Evolutionary conservation across 768 basidiomycete genomes (phyloP).

Genomic region (Nevesoporus exiguus): DNA sequence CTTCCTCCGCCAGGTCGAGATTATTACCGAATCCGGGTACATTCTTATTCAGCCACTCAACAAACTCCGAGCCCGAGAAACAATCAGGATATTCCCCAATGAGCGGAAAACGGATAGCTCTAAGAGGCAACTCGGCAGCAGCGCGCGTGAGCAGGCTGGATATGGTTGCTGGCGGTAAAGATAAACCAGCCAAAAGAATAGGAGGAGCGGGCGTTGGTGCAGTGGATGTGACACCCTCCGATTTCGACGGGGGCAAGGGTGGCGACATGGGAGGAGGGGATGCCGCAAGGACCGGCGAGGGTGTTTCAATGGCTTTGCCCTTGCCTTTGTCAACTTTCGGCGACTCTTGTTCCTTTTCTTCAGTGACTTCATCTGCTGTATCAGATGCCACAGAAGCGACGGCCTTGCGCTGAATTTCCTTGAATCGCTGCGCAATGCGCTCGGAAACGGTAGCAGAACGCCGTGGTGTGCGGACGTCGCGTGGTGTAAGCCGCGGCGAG

Average conservation of each 20-base stretch:
- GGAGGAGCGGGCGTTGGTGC: constrained; percentile 46
- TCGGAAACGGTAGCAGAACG: constrained; percentile 82
- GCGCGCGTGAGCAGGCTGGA: constrained; percentile 71
- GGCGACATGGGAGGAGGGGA: constrained; percentile 69
- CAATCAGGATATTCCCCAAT: constrained; percentile 83
- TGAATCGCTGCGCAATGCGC: constrained; percentile 78
- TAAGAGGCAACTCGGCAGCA: constrained; percentile 64
- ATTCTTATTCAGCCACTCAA: constrained; percentile 75
- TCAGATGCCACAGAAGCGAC: constrained; percentile 33
- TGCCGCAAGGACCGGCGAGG: constrained; percentile 30
- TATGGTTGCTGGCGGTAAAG: constrained; percentile 60
- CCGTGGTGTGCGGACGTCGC: constrained; percentile 50
- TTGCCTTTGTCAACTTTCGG: constrained; percentile 84
- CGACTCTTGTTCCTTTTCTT: constrained; percentile 32
- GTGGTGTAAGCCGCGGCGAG: constrained; percentile 67
- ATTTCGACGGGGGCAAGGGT: constrained; percentile 43
- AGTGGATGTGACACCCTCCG: constrained; percentile 36
- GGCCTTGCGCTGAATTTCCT: constrained; percentile 66
- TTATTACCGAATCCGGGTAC: constrained; percentile 76
- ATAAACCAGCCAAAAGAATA: constrained; percentile 73
- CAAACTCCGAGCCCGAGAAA: constrained; percentile 88
- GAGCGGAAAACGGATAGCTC: constrained; percentile 71
- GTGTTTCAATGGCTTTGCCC: constrained; percentile 54
- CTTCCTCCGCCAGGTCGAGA: constrained; percentile 76
- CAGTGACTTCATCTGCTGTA: constrained; percentile 20